Base-by-base conservation (phyloP, 805 yeast genomes). In the Lipomyces oligophaga region DNA sequence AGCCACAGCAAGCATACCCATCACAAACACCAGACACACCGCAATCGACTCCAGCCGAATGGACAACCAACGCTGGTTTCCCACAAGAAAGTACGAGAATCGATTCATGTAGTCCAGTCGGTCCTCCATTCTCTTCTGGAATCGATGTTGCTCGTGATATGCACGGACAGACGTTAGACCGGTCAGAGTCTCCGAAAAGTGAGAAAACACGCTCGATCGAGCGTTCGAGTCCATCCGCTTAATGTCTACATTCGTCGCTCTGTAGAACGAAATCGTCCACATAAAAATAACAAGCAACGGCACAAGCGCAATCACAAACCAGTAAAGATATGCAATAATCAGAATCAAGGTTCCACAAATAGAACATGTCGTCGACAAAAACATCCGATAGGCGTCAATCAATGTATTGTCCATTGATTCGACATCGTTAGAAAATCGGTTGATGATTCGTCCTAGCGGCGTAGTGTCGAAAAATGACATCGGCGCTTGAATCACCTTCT, bases 371-470 rank as follows among this genome's bases (percentile, higher is more conserved):
- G 81, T 77, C 55, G 72, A 78, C 38, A 80, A 54, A 42, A 83
- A 71, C 66, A 80, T 65, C 57, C 90, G 74, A 34, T 83, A 55
- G 59, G 81, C 84, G 61, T 83, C 88, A 45, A 79, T 75, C 48
- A 86, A 67, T 65, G 83, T 90, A 61, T 84, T 85, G 60, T 87
- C 95, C 63, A 86, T 68, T 4, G 80, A 80, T 62, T 87, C 95
- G 0, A 93, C 83, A 64, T 87, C 96, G 58, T 85, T 85, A 2
- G 95, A 85, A 64, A 86, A 87, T 57, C 95, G 71, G 66, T 85
- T 87, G 63, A 88, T 69, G 48, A 87, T 80, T 56, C 96, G 74
- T 1, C 96, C 96, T 72, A 85, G 74, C 15, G 96, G 96, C 0
- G 94, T 84, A 8, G 86, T 79, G 60, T 88, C 96, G 67, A 86